Evolutionary conservation across 1,139 yeast species (phyloP).

Genomic region (Hanseniaspora uvarum): DNA sequence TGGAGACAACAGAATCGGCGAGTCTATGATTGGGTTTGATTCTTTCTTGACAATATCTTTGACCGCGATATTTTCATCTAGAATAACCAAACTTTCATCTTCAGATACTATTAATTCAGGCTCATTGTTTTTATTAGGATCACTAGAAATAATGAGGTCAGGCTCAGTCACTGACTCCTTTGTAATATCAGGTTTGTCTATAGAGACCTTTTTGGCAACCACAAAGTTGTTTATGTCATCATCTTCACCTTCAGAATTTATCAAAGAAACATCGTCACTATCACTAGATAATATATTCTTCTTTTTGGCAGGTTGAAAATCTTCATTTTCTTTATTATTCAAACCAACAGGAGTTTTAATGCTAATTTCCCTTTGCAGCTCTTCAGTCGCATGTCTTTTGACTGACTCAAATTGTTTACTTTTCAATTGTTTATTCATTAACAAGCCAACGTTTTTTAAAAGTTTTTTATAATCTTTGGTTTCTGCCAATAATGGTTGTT

Average conservation of each 20-base stretch:
- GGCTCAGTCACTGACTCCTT: background rate
- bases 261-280: constrained; percentile 13
- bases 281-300: constrained; percentile 1
- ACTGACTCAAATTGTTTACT: background rate
- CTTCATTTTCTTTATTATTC: background rate
- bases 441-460: constrained; percentile 1
- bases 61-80: background rate
- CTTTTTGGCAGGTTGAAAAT: background rate
- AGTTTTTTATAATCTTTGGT: constrained; percentile 13
- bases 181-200: no score
- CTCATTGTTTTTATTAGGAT: no score
- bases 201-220: background rate
- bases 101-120: constrained; percentile 3
- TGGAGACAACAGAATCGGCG: background rate
- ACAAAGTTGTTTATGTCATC: constrained; percentile 23
- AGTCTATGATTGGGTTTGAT: background rate
- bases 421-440: constrained; percentile 11
- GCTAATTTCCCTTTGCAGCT: background rate
- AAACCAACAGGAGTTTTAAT: background rate
- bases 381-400: background rate
- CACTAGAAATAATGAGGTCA: constrained; percentile 19
- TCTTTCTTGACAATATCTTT: background rate
- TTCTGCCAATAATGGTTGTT: constrained; percentile 5
- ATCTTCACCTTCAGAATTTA: constrained; percentile 25
- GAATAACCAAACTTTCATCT: constrained; percentile 12